Percentiles rank a stretch among this genome's conserved stretches.
Evolutionary conservation across 306 rosid genomes (phyloP).

Genomic region (Adenanthera pavonina): DNA sequence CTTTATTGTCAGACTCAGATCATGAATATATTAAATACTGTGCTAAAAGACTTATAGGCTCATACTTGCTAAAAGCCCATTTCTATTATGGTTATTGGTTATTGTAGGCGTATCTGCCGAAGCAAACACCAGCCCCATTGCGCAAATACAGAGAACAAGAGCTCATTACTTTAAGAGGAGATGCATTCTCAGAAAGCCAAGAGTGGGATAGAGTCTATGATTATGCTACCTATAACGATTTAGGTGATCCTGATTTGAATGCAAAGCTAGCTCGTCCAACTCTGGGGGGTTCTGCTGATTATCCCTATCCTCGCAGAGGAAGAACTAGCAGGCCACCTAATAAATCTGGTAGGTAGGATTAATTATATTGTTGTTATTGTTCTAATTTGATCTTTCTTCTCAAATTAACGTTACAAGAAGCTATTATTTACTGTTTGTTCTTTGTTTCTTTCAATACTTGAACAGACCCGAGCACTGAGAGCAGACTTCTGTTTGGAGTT

Average conservation of each 20-base stretch:
- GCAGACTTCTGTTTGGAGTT: slow-evolving; percentile 11
- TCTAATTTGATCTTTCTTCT: neutral
- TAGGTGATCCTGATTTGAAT: slow-evolving; percentile 50
- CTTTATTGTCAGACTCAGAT: too few species aligned
- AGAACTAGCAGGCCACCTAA: slow-evolving; percentile 59
- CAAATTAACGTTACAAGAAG: too few species aligned
- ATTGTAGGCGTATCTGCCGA: slow-evolving; percentile 57
- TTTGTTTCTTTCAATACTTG: slow-evolving; percentile 5
- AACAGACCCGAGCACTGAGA: slow-evolving; percentile 62
- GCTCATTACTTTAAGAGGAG: neutral
- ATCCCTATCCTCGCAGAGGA: slow-evolving; percentile 70
- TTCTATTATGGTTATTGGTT: neutral
- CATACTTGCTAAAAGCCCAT: too few species aligned
- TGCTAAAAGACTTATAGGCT: too few species aligned
- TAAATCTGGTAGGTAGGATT: slow-evolving; percentile 32
- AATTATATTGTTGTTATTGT: neutral
- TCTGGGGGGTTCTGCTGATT: slow-evolving; percentile 61
- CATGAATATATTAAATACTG: too few species aligned
- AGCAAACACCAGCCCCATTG: slow-evolving; percentile 54
- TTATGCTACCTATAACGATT: slow-evolving; percentile 49
- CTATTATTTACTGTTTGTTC: neutral
- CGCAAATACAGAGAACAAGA: slow-evolving; percentile 45
- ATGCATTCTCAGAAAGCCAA: slow-evolving; percentile 39
- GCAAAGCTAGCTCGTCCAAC: slow-evolving; percentile 44
- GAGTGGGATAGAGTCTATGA: slow-evolving; percentile 7